phyloP scores from a whole-genome alignment of 2,329 filamentous ascomycete species.

The Coniochaeta sp. region DNA sequence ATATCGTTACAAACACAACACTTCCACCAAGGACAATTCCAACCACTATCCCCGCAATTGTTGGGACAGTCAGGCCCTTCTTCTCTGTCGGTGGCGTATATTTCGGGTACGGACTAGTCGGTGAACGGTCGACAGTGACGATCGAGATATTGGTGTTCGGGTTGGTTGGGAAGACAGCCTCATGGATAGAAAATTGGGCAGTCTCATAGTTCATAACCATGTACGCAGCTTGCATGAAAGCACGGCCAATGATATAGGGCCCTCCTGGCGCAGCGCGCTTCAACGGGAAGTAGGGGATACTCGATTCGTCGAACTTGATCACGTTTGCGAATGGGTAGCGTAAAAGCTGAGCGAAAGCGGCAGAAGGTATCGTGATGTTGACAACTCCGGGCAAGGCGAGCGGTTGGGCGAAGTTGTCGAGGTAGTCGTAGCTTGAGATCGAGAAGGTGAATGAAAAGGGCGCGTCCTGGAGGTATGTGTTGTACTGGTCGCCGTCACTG shows the following conservation, averaged over 20 bases:
- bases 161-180: slow-evolving; percentile 44
- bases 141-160: slow-evolving; percentile 32
- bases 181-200: slow-evolving; percentile 45
- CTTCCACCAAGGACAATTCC: slow-evolving; percentile 28
- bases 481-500: slow-evolving; percentile 46
- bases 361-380: slow-evolving; percentile 47
- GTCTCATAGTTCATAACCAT: slow-evolving; percentile 50
- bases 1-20: slow-evolving; percentile 21
- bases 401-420: slow-evolving; percentile 42
- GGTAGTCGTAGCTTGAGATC: slow-evolving; percentile 48
- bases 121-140: slow-evolving; percentile 32
- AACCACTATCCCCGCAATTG: slow-evolving; percentile 39
- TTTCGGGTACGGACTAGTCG: slow-evolving; percentile 40
- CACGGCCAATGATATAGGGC: slow-evolving; percentile 56
- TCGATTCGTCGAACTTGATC: slow-evolving; percentile 36
- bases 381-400: slow-evolving; percentile 42
- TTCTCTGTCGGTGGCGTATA: slow-evolving; percentile 17
- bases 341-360: slow-evolving; percentile 42
- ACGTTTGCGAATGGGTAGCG: slow-evolving; percentile 40
- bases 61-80: slow-evolving; percentile 28
- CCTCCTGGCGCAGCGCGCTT: slow-evolving; percentile 37
- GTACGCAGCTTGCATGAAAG: slow-evolving; percentile 65
- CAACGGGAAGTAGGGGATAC: slow-evolving; percentile 59
- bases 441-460: slow-evolving; percentile 50
- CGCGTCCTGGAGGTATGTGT: slow-evolving; percentile 32